phyloP scores from a whole-genome alignment of 2,329 filamentous ascomycete species.

The Epichloe festucae region DNA sequence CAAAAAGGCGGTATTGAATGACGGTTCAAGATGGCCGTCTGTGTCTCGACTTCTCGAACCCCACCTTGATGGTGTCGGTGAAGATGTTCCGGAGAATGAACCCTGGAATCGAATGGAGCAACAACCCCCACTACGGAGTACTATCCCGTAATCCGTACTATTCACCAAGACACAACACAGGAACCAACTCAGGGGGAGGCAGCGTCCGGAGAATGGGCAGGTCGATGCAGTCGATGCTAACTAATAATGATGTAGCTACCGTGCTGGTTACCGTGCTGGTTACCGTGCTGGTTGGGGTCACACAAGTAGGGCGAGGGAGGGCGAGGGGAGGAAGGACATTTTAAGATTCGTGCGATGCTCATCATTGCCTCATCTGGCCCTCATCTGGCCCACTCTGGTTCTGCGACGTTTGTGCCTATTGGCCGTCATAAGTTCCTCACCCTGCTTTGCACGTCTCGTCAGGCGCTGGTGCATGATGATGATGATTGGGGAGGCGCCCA shows the following conservation, averaged over 20 bases:
- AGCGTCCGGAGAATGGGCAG: background rate
- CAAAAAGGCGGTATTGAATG: background rate
- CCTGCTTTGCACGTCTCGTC: background rate
- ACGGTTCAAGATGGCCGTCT: background rate
- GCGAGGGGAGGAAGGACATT: background rate
- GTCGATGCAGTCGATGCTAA: background rate
- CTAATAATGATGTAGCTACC: background rate
- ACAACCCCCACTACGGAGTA: conserved; percentile 3
- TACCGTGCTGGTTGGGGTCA: background rate
- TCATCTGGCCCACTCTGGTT: too few relatives aligned
- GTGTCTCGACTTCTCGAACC: background rate
- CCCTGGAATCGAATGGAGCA: conserved; percentile 6
- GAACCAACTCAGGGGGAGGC: background rate
- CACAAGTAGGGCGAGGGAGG: background rate
- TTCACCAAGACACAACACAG: conserved; percentile 3
- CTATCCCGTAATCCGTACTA: background rate
- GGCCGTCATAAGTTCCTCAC: background rate
- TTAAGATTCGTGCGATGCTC: too few relatives aligned
- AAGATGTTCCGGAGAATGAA: conserved; percentile 5
- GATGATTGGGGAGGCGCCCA: background rate
- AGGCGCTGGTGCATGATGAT: conserved; percentile 1
- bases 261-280: background rate
- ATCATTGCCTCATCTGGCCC: too few relatives aligned
- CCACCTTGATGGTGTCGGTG: conserved; percentile 8
- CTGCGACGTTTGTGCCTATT: too few relatives aligned